phyloP scores from a whole-genome alignment of 2,329 filamentous ascomycete genomes.

The Davidsoniella virescens region DNA sequence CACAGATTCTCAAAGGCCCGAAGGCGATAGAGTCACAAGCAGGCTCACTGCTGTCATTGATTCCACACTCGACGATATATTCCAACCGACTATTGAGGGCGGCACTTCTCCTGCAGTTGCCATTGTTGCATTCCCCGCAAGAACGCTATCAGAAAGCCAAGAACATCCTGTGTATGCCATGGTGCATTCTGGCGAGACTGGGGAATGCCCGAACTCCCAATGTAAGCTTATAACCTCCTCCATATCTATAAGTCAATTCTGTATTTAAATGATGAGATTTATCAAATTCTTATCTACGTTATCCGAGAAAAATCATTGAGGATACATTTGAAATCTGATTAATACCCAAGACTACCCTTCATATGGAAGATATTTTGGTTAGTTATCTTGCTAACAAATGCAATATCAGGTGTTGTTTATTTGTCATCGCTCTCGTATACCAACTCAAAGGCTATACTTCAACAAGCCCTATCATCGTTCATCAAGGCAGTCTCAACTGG shows the following conservation, averaged over 20 bases:
- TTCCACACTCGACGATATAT: slow-evolving; percentile 47
- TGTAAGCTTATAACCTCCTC: slow-evolving; percentile 46
- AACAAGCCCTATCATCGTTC: slow-evolving; percentile 27
- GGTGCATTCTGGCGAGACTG: slow-evolving; percentile 76
- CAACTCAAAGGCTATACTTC: slow-evolving; percentile 23
- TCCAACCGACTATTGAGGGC: slow-evolving; percentile 56
- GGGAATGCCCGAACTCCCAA: slow-evolving; percentile 77
- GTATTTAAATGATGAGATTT: slow-evolving; percentile 63
- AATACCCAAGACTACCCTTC: slow-evolving; percentile 18
- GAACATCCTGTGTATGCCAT: slow-evolving; percentile 40
- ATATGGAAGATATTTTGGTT: slow-evolving; percentile 12
- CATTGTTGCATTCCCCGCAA: slow-evolving; percentile 48
- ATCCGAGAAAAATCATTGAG: slow-evolving; percentile 81
- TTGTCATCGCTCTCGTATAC: slow-evolving; percentile 23
- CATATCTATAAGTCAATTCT: slow-evolving; percentile 12
- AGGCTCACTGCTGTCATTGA: slow-evolving; percentile 51
- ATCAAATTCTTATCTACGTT: slow-evolving; percentile 99
- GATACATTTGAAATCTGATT: slow-evolving; percentile 76
- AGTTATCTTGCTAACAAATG: slow-evolving; percentile 20
- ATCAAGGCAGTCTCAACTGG: slow-evolving; percentile 18
- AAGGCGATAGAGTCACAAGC: slow-evolving; percentile 2
- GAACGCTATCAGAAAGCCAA: slow-evolving; percentile 25
- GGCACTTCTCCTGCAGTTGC: slow-evolving; percentile 59
- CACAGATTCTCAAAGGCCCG: slow-evolving; percentile 17
- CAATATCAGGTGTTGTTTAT: slow-evolving; percentile 20